A percentile compares a stretch with the other conserved stretches of the same genome.
These are phyloP conservation scores for Chlorella vulgaris DNA, from an alignment of 139 green algal genomes.

Conservation along the genomic window DNA sequence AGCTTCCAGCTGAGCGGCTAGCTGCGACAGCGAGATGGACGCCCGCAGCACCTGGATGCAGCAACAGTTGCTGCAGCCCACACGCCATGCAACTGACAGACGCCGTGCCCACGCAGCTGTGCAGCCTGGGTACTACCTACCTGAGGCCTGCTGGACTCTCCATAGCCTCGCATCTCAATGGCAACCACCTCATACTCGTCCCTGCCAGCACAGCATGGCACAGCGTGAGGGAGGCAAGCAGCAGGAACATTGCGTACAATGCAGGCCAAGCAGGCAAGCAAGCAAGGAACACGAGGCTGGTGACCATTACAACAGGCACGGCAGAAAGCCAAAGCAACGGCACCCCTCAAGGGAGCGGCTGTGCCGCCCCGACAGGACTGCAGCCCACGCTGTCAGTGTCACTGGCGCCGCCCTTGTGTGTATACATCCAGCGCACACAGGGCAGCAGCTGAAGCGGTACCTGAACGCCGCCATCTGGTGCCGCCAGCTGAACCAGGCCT, in stretches of 20 bases:
- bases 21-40: no score
- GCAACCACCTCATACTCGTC: slow-evolving; percentile 53
- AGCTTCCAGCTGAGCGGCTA: no score
- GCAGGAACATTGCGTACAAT: neutral
- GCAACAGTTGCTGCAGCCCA: neutral
- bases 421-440: no score
- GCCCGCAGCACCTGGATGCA: no score
- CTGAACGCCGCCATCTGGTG: slow-evolving; percentile 47
- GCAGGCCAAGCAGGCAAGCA: neutral
- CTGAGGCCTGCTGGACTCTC: slow-evolving; percentile 54
- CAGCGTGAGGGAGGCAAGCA: slow-evolving; percentile 15
- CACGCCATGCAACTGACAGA: neutral
- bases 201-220: neutral
- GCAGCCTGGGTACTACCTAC: neutral
- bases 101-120: neutral
- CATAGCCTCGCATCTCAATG: slow-evolving; percentile 70
- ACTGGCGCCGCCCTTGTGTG: no score
- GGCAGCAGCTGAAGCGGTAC: no score
- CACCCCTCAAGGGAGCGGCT: no score
- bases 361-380: no score
- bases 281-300: no score
- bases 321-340: no score
- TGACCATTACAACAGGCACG: no score
- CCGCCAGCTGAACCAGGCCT: slow-evolving; percentile 54
- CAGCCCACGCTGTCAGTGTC: no score